These are phyloP conservation scores for Paramarasmius palmivorus DNA, from an alignment of 1,284 basidiomycete species.

Conservation along the genomic window DNA sequence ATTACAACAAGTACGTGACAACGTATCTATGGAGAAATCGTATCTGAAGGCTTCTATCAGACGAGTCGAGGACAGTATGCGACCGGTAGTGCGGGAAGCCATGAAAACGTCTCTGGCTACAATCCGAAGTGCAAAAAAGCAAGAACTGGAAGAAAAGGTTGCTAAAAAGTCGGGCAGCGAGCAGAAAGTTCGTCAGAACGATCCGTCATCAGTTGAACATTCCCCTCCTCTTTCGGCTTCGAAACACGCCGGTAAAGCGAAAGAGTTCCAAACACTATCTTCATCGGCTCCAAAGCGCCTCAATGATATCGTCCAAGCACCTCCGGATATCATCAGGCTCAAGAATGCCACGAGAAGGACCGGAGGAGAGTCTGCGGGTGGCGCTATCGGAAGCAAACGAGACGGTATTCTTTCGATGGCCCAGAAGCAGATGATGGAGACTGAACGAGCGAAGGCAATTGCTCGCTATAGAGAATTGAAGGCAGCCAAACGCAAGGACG, in stretches of 20 bases:
- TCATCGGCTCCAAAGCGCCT: conserved; percentile 64
- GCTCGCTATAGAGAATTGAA: conserved; percentile 69
- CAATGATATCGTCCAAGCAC: conserved; percentile 70
- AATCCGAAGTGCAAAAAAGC: conserved; percentile 46
- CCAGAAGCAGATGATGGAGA: conserved; percentile 73
- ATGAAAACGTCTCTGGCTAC: conserved; percentile 56
- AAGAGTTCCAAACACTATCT: conserved; percentile 55
- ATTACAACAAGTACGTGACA: conserved; percentile 67
- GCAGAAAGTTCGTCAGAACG: conserved; percentile 15
- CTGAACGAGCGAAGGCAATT: conserved; percentile 69
- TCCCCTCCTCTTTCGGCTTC: conserved; percentile 14
- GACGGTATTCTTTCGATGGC: conserved; percentile 67
- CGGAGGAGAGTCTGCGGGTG: conserved; percentile 13
- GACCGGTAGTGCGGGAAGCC: conserved; percentile 60
- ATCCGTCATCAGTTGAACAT: conserved; percentile 14
- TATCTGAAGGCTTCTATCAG: conserved; percentile 31
- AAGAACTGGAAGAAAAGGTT: conserved; percentile 34
- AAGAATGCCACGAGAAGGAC: conserved; percentile 7
- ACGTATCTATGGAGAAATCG: not conserved
- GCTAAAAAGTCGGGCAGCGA: conserved; percentile 22
- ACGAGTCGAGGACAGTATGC: conserved; percentile 71
- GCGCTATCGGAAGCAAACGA: conserved; percentile 27
- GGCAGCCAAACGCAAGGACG: conserved; percentile 30
- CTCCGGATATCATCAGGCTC: conserved; percentile 49
- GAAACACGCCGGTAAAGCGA: conserved; percentile 35